phyloP scores from a whole-genome alignment of 2,329 filamentous ascomycete species.

The Lasiodiplodia hormozganensis region DNA sequence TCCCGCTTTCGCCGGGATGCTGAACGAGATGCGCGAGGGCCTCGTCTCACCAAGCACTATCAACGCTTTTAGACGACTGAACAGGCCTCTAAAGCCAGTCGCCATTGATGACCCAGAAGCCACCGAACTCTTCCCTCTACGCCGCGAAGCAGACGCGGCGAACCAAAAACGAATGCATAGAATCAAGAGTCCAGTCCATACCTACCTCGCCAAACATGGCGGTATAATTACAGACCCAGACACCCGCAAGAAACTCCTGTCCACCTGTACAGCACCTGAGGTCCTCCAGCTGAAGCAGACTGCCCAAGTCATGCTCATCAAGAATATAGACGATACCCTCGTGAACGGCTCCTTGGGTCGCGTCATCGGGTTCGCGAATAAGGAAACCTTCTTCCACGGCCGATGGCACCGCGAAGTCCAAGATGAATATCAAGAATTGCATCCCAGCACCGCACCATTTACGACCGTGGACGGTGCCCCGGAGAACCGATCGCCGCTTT shows the following conservation, averaged over 20 bases:
- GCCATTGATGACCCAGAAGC: not conserved
- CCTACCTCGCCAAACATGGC: not conserved
- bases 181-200: not conserved
- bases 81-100: not conserved
- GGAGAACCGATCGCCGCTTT: conserved; percentile 33
- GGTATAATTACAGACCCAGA: not conserved
- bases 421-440: not conserved
- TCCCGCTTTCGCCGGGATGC: not conserved
- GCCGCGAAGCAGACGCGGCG: not conserved
- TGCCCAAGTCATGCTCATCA: conserved; percentile 23
- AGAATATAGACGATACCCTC: conserved; percentile 36
- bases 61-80: not conserved
- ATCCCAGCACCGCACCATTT: not conserved
- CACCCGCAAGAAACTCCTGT: conserved; percentile 6
- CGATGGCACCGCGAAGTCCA: not conserved
- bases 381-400: not conserved
- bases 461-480: not conserved
- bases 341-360: conserved; percentile 46
- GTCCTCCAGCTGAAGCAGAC: conserved; percentile 4
- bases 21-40: conserved; percentile 15
- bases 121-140: conserved; percentile 7
- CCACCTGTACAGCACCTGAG: conserved; percentile 1
- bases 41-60: not conserved
- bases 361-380: conserved; percentile 42
- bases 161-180: not conserved